These are phyloP conservation scores for Fusarium ramigenum DNA, from an alignment of 2,329 filamentous ascomycete genomes.

Conservation along the genomic window DNA sequence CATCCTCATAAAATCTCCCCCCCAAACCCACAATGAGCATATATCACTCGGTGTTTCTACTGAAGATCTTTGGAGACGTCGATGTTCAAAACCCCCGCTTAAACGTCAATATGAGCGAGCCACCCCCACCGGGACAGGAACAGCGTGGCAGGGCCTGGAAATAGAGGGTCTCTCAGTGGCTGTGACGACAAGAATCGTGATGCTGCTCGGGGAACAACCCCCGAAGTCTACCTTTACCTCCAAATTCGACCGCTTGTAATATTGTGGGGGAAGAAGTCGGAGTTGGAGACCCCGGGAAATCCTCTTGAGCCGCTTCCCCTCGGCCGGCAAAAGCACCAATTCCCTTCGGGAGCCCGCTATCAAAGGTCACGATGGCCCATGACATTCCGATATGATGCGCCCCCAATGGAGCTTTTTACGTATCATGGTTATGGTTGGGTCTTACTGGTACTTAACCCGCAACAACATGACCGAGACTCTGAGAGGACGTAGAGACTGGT, in stretches of 20 bases:
- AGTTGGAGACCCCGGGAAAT: conserved; percentile 47
- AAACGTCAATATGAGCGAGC: conserved; percentile 39
- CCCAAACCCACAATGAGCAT: conserved; percentile 25
- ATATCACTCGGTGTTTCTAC: conserved; percentile 29
- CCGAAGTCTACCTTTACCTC: conserved; percentile 6
- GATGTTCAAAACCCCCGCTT: conserved; percentile 17
- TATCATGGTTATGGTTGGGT: conserved; percentile 32
- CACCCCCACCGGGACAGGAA: conserved; percentile 36
- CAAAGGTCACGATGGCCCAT: conserved; percentile 38
- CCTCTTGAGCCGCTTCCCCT: conserved; percentile 47
- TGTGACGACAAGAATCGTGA: conserved; percentile 24
- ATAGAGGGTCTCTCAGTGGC: conserved; percentile 23
- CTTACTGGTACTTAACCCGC: not conserved
- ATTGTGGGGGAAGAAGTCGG: conserved; percentile 43
- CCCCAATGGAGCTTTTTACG: conserved; percentile 21
- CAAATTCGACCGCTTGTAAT: not conserved
- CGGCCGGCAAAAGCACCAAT: conserved; percentile 40
- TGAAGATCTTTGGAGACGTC: conserved; percentile 5
- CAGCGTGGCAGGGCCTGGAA: conserved; percentile 9
- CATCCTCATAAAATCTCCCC: not conserved
- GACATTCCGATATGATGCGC: conserved; percentile 31
- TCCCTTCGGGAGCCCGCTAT: conserved; percentile 21
- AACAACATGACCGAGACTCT: too few relatives aligned
- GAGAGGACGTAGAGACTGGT: too few relatives aligned
- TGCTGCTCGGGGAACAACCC: conserved; percentile 21